A percentile compares a stretch with the other conserved stretches of the same genome.
phyloP scores from a whole-genome alignment of 2,329 filamentous ascomycete genomes.

The Aspergillus amoenus region DNA sequence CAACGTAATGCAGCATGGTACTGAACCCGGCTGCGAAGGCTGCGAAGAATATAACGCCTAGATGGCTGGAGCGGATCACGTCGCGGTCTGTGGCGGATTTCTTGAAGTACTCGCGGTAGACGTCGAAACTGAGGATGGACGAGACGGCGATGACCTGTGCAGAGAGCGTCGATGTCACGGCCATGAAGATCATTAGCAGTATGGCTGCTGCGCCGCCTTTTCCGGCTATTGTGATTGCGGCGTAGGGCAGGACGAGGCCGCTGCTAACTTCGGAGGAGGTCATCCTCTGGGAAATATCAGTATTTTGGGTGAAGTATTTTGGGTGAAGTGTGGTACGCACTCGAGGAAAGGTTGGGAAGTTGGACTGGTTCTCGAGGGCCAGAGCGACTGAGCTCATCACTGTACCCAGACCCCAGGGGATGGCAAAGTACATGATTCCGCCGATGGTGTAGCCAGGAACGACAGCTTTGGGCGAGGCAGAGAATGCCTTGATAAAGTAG shows the following conservation, averaged over 20 bases:
- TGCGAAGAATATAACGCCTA: slow-evolving; percentile 54
- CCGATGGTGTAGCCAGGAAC: slow-evolving; percentile 55
- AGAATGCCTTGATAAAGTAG: slow-evolving; percentile 56
- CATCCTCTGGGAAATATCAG: no score
- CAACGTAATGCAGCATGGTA: slow-evolving; percentile 55
- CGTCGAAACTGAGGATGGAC: background rate
- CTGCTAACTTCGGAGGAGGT: slow-evolving; percentile 36
- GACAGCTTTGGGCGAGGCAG: slow-evolving; percentile 47
- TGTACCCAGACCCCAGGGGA: slow-evolving; percentile 54
- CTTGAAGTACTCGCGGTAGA: background rate
- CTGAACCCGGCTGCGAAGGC: slow-evolving; percentile 54
- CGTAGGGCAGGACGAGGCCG: slow-evolving; percentile 41
- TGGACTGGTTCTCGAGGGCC: slow-evolving; percentile 47
- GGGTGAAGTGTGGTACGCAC: no score
- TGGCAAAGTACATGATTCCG: slow-evolving; percentile 55
- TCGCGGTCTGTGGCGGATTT: background rate
- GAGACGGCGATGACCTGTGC: background rate
- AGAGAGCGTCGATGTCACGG: background rate
- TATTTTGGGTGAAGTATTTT: no score
- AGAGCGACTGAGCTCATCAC: slow-evolving; percentile 51
- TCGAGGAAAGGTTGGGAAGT: slow-evolving; percentile 56
- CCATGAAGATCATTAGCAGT: background rate
- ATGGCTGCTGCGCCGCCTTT: background rate
- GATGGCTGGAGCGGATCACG: slow-evolving; percentile 40
- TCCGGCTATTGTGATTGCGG: slow-evolving; percentile 32